Conservation (phyloP, 2,329 filamentous ascomycete genomes). For the Fusarium lyarnte region DNA sequence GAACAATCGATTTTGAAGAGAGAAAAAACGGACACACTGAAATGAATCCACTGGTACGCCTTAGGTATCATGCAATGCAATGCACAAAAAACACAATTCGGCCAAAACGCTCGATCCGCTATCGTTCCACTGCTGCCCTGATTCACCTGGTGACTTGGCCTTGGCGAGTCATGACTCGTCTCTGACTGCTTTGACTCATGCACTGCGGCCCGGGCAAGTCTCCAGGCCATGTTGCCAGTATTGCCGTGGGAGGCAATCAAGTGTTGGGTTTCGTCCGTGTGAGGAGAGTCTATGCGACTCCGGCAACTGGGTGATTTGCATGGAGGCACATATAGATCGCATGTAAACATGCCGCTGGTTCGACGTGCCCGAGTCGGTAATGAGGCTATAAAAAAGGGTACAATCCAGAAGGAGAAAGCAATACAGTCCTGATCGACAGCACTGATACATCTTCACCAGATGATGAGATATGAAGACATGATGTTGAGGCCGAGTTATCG, state of each 20-base stretch:
- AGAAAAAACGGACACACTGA: background rate
- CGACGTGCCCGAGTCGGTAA: slow-evolving; percentile 4
- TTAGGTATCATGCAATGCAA: slow-evolving; percentile 39
- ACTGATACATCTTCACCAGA: background rate
- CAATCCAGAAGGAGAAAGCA: slow-evolving; percentile 3
- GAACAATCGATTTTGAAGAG: background rate
- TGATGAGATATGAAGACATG: background rate
- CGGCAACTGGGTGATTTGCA: background rate
- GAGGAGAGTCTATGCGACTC: background rate
- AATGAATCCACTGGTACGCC: slow-evolving; percentile 31
- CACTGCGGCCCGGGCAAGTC: background rate
- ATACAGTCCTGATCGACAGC: background rate
- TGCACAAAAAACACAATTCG: slow-evolving; percentile 27
- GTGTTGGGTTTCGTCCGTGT: background rate
- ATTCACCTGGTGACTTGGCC: slow-evolving; percentile 9
- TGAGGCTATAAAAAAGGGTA: background rate
- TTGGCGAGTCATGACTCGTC: slow-evolving; percentile 21
- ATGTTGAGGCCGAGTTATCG: background rate
- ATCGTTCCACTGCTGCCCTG: slow-evolving; percentile 15
- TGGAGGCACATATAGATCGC: slow-evolving; percentile 7
- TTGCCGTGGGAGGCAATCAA: background rate
- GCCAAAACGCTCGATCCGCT: slow-evolving; percentile 7
- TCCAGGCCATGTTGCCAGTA: background rate
- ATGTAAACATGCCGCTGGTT: slow-evolving; percentile 1
- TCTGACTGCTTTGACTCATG: slow-evolving; percentile 9